Evolutionary conservation across 352 stramenopile species (phyloP).

Genomic region (Blastocystis sp.): DNA sequence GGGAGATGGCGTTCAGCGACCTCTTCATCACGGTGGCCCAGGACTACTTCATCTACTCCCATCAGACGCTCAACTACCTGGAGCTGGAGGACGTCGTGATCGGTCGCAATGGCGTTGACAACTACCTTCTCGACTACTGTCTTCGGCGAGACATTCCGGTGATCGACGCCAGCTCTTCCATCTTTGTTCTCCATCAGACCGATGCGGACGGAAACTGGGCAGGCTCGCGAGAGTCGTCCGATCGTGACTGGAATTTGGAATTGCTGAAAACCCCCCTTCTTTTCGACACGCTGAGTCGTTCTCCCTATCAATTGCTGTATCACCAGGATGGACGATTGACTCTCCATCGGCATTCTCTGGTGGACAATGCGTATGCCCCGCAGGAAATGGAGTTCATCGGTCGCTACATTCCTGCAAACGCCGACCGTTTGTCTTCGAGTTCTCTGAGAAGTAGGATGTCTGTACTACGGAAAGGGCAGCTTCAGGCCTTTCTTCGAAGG

Average conservation of each 20-base stretch:
- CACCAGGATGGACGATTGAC: not conserved
- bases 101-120: constrained; percentile 16
- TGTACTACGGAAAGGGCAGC: not conserved
- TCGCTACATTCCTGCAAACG: not conserved
- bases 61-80: not conserved
- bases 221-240: not conserved
- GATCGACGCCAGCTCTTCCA: not conserved
- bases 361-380: not conserved
- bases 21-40: not conserved
- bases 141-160: not conserved
- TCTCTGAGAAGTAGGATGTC: not conserved
- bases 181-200: not conserved
- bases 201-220: not conserved
- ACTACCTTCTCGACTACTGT: constrained; percentile 42
- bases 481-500: not conserved
- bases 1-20: not conserved
- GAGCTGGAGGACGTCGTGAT: not conserved
- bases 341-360: not conserved
- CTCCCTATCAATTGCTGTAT: not conserved
- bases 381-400: not conserved
- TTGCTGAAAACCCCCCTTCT: not conserved
- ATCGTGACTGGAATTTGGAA: not conserved
- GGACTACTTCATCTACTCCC: constrained; percentile 49
- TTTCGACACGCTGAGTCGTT: not conserved
- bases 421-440: not conserved